Evolutionary conservation across 208 protist genomes (phyloP).

Genomic region (Leishmania aethiopica): DNA sequence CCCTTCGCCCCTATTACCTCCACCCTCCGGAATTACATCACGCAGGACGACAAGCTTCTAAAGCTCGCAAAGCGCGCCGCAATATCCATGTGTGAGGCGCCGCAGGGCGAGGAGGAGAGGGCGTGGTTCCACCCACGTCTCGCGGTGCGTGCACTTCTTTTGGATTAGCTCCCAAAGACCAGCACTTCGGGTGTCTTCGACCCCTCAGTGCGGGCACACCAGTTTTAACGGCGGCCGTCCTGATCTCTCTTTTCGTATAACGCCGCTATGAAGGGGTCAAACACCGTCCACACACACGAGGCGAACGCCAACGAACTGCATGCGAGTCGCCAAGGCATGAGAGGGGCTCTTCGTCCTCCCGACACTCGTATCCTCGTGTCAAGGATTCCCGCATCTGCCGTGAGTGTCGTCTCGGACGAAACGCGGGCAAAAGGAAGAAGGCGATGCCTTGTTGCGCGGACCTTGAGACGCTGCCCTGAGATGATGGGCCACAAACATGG

Average conservation of each 20-base stretch:
- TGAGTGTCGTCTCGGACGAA: neutral
- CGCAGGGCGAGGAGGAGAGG: conserved; percentile 14
- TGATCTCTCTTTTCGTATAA: conserved; percentile 13
- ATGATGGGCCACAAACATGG: neutral
- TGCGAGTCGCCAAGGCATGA: neutral
- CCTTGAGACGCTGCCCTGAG: neutral
- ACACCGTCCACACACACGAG: neutral
- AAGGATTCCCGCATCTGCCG: neutral
- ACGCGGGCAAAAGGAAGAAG: neutral
- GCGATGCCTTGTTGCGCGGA: neutral
- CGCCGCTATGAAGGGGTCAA: neutral
- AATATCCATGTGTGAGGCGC: conserved; percentile 64
- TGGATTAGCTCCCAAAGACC: conserved; percentile 41
- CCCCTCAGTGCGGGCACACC: neutral
- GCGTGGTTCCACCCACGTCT: conserved; percentile 78
- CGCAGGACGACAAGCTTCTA: conserved; percentile 52
- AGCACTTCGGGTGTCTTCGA: neutral
- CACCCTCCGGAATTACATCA: conserved; percentile 77
- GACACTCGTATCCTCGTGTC: neutral
- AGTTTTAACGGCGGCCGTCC: neutral
- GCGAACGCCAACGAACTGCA: neutral
- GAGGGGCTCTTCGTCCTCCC: neutral
- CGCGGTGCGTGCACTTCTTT: conserved; percentile 58
- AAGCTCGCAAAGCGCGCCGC: conserved; percentile 68
- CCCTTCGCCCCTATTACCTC: conserved; percentile 81